Conservation (phyloP, 2,329 filamentous ascomycete genomes). For the Sordariomycetes sp. region DNA sequence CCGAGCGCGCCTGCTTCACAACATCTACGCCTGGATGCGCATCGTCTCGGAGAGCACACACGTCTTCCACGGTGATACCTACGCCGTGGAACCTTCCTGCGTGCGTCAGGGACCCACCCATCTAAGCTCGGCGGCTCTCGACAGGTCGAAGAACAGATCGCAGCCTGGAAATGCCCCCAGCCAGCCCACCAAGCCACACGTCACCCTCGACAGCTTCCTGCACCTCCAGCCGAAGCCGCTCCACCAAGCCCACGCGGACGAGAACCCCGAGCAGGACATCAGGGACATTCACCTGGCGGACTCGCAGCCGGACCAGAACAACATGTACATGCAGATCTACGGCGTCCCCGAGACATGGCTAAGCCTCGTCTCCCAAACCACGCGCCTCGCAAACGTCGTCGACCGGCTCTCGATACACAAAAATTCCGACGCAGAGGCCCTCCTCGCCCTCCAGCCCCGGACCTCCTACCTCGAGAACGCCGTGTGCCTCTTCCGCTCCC, state of each 20-base stretch:
- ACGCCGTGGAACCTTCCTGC: conserved; percentile 1
- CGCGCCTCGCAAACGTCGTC: conserved; percentile 30
- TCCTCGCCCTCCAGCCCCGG: not conserved
- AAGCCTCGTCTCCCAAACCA: conserved; percentile 26
- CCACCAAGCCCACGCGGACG: not conserved
- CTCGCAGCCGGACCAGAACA: conserved; percentile 8
- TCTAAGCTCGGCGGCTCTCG: not conserved
- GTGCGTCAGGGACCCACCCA: conserved; percentile 9
- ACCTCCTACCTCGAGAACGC: not conserved
- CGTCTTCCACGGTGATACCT: conserved; percentile 9
- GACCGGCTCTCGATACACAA: conserved; percentile 9
- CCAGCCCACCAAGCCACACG: conserved; percentile 20
- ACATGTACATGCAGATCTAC: conserved; percentile 32
- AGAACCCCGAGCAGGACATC: conserved; percentile 14
- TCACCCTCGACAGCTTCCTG: conserved; percentile 31
- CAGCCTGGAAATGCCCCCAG: conserved; percentile 12
- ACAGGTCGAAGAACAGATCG: not conserved
- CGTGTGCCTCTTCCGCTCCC: not conserved
- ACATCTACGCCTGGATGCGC: conserved; percentile 33
- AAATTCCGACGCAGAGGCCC: not conserved
- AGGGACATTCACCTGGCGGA: conserved; percentile 16
- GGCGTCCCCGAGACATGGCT: conserved; percentile 29
- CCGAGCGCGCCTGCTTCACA: conserved; percentile 30
- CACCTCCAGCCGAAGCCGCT: conserved; percentile 23
- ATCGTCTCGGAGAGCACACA: conserved; percentile 32